Conservation (phyloP, 1,284 basidiomycete species). For the Ceraceosorus guamensis region DNA sequence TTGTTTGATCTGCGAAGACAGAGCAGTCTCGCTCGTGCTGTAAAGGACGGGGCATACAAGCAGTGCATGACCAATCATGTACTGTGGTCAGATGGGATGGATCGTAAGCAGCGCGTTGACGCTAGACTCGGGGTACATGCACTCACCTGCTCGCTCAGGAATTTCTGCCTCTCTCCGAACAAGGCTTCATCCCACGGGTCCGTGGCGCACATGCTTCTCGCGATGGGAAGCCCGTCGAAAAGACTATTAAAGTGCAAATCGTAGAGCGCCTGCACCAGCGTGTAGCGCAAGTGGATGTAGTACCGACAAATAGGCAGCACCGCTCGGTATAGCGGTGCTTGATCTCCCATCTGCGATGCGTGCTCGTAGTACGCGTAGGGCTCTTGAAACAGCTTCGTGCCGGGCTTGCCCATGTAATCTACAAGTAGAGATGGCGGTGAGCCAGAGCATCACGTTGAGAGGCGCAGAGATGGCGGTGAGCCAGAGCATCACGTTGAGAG, state of each 20-base stretch:
- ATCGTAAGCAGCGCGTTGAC: no score
- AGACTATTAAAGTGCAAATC: constrained; percentile 3
- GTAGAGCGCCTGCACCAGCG: constrained; percentile 2
- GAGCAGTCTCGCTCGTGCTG: neutral
- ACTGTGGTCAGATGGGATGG: neutral
- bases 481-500: no score
- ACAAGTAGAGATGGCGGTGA: no score
- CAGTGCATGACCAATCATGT: neutral
- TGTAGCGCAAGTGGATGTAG: constrained; percentile 2
- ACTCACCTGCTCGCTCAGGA: neutral
- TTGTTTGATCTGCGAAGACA: neutral
- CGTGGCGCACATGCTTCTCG: neutral
- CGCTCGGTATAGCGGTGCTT: neutral
- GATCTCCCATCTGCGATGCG: neutral
- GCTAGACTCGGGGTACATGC: no score
- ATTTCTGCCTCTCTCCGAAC: neutral
- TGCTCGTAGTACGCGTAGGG: constrained; percentile 6
- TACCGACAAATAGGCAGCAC: constrained; percentile 6
- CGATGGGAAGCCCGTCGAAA: constrained; percentile 3
- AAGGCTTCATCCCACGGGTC: constrained; percentile 5
- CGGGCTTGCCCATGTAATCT: constrained; percentile 4
- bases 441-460: no score
- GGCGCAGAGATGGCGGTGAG: no score
- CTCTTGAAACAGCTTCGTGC: constrained; percentile 3
- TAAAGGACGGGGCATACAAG: neutral